Conservation (phyloP, 2,329 filamentous ascomycete species). For the Pyricularia grisea region DNA sequence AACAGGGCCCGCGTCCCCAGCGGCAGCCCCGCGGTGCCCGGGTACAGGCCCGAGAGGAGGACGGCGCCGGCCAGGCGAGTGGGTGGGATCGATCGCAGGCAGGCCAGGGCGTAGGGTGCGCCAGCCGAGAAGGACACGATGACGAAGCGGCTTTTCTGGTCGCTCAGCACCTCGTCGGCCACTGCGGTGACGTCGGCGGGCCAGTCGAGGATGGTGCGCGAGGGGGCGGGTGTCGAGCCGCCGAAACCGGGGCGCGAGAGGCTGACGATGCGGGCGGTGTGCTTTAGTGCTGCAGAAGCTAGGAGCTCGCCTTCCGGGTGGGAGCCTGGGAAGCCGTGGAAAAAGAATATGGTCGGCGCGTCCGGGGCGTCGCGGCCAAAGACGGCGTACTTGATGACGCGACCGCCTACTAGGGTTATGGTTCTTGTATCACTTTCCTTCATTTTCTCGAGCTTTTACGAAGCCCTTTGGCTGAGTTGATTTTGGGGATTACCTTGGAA, state of each 20-base stretch:
- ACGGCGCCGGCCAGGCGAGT: conserved; percentile 17
- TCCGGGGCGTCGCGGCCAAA: conserved; percentile 26
- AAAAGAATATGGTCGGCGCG: conserved; percentile 21
- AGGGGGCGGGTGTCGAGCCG: conserved; percentile 24
- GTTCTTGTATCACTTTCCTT: not conserved
- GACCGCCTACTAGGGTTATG: conserved; percentile 24
- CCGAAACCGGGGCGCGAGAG: conserved; percentile 33
- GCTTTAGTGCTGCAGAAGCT: conserved; percentile 15
- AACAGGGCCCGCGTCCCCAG: conserved; percentile 13
- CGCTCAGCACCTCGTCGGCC: conserved; percentile 14
- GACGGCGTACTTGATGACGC: conserved; percentile 29
- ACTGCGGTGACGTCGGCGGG: conserved; percentile 22
- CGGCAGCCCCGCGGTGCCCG: conserved; percentile 9
- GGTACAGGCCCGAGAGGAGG: conserved; percentile 10
- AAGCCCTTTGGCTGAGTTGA: not conserved
- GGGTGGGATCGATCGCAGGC: conserved; percentile 14
- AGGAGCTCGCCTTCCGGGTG: conserved; percentile 24
- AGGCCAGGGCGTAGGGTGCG: conserved; percentile 26
- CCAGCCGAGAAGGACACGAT: conserved; percentile 26
- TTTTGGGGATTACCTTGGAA: not conserved
- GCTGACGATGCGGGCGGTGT: conserved; percentile 23
- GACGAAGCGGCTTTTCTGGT: conserved; percentile 17
- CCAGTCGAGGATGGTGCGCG: conserved; percentile 21
- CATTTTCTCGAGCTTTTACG: not conserved
- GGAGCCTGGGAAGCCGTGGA: conserved; percentile 32